phyloP scores from a whole-genome alignment of 169 alveolate species.

The Plasmodium fragile region DNA sequence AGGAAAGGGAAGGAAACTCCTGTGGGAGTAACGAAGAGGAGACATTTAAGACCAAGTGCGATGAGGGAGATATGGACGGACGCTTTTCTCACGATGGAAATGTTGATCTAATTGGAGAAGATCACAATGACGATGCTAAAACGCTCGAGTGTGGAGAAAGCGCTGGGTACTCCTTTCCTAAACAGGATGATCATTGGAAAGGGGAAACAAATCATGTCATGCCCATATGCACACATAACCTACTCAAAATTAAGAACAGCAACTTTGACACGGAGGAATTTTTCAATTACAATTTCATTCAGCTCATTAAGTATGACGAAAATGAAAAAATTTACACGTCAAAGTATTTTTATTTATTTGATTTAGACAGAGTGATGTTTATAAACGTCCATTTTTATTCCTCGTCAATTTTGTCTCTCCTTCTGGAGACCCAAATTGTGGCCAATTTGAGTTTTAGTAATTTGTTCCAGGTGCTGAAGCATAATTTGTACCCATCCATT shows the following conservation, averaged over 20 bases:
- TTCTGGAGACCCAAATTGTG: slow-evolving; percentile 41
- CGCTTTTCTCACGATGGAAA: neutral
- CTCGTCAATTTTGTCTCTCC: slow-evolving; percentile 6
- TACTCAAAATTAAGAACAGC: slow-evolving; percentile 25
- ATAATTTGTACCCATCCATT: slow-evolving; percentile 47
- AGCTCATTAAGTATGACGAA: slow-evolving; percentile 50
- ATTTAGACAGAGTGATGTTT: slow-evolving; percentile 36
- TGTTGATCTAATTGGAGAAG: neutral
- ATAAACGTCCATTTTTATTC: slow-evolving; percentile 61
- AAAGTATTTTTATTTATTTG: slow-evolving; percentile 52
- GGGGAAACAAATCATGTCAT: neutral
- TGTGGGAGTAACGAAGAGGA: neutral
- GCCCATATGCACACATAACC: slow-evolving; percentile 7
- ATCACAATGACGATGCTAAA: slow-evolving; percentile 7
- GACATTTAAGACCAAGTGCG: neutral
- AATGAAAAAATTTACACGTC: slow-evolving; percentile 26
- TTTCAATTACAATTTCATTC: slow-evolving; percentile 41
- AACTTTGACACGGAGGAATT: slow-evolving; percentile 34
- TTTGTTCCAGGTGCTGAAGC: slow-evolving; percentile 8
- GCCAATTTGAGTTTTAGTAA: slow-evolving; percentile 18
- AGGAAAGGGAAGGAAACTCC: neutral
- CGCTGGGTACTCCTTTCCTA: neutral
- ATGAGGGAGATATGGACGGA: neutral
- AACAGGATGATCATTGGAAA: neutral
- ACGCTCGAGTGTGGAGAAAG: neutral